Evolutionary conservation across 2,329 filamentous ascomycete species (phyloP), one percentile per base, ranked within the genome.

Genomic region (Orbilia ellipsospora): DNA sequence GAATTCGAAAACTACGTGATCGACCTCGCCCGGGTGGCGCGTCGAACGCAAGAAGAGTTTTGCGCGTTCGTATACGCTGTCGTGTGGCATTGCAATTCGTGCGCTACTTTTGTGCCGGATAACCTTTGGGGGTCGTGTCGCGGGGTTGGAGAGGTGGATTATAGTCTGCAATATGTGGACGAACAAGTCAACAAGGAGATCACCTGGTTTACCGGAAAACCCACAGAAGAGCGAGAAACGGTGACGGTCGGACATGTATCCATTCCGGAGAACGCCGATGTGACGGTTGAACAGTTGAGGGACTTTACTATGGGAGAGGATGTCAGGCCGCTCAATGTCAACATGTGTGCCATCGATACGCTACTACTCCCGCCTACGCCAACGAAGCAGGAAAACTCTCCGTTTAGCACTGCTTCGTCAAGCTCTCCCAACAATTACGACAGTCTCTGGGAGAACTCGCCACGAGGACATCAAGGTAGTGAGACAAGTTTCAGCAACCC

Each of bases 61-160:
- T 65, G 54, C 40, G 72, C 72, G 8, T 69, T 75, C 23, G 72
- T 75, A 0, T 65, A 75, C 13, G 64, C 72, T 15, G 69, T 75
- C 7, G 64, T 69, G 7, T 75, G 72, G 72, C 72, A 75, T 56
- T 75, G 64, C 64, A 75, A 69, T 31, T 75, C 72, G 10, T 75
- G 72, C 23, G 72, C 72, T 36, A 75, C 64, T 18, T 75, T 75
- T 56, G 72, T 75, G 36, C 72, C 72, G 15, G 72, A 75, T 48
- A 65, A 57, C 42, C 64, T 75, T 13, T 75, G 72, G 72, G 20
- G 36, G 10, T 52, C 52, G 15, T 75, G 72, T 42, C 54, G 52
- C 6, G 48, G 48, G n/a, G n/a, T 31, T 10, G 64, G 23, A n/a
- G 72, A 75, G 40, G 52, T n/a, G n/a, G 72, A 69, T 8, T 75